These are phyloP conservation scores for Azolla pinnata DNA, from an alignment of 75 land plant genomes.

Conservation along the genomic window DNA sequence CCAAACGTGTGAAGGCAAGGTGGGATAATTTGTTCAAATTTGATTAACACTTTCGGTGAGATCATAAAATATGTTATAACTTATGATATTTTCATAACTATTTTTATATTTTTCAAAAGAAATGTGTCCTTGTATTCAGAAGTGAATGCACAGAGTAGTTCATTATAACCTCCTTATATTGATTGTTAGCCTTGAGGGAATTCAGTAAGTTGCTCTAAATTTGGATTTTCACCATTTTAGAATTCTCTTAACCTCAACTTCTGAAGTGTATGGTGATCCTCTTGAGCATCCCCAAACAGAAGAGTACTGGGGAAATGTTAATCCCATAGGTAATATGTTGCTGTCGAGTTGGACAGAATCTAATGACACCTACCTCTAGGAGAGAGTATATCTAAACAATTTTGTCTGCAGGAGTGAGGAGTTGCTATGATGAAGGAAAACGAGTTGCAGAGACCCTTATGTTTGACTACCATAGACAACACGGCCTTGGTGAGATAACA, in stretches of 20 bases:
- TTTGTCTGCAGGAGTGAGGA: constrained; percentile 59
- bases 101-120: no score
- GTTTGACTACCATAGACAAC: constrained; percentile 96
- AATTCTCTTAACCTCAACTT: constrained; percentile 33
- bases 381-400: not conserved
- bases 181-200: no score
- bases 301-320: constrained; percentile 42
- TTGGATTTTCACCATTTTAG: no score
- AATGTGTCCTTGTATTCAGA: no score
- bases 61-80: no score
- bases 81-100: no score
- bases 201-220: no score
- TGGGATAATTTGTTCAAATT: no score
- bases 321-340: constrained; percentile 27
- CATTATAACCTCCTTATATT: no score
- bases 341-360: no score
- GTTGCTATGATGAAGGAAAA: constrained; percentile 98
- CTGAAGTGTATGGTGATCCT: constrained; percentile 46
- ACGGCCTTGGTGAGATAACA: constrained; percentile 56
- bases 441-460: constrained; percentile 91
- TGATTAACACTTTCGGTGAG: no score
- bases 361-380: not conserved
- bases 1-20: constrained; percentile 42
- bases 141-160: no score
- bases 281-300: constrained; percentile 36